phyloP scores from a whole-genome alignment of 176 grass and related monocot species.

The Cocos nucifera region DNA sequence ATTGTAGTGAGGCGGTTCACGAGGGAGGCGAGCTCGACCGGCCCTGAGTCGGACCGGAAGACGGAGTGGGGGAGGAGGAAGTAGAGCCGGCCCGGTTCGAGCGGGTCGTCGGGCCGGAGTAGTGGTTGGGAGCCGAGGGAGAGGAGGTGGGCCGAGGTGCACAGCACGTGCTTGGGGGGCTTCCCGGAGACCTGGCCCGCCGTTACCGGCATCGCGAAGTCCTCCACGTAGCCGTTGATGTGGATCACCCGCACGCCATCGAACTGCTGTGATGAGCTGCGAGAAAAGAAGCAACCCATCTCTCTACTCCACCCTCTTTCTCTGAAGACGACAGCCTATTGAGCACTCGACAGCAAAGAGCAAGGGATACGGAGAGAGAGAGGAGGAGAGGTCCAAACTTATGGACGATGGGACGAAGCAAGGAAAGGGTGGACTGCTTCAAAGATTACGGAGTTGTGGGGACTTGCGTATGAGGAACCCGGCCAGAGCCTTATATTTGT shows the following conservation, averaged over 20 bases:
- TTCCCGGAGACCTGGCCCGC: slow-evolving; percentile 36
- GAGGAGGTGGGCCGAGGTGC: slow-evolving; percentile 52
- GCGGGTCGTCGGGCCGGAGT: slow-evolving; percentile 50
- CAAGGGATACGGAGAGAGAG: too few species aligned
- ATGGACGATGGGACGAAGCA: too few species aligned
- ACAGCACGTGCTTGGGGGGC: slow-evolving; percentile 44
- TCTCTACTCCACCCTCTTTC: too few species aligned
- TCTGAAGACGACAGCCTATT: too few species aligned
- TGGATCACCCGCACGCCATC: slow-evolving; percentile 74
- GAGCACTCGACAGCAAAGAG: too few species aligned
- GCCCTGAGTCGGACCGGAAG: slow-evolving; percentile 65
- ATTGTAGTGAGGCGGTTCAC: slow-evolving; percentile 68
- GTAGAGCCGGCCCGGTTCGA: slow-evolving; percentile 69
- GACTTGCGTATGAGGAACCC: too few species aligned
- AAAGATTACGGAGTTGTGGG: too few species aligned
- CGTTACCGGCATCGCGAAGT: slow-evolving; percentile 56
- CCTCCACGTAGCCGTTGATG: slow-evolving; percentile 92
- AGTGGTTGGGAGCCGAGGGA: slow-evolving; percentile 41
- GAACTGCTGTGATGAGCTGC: slow-evolving; percentile 23
- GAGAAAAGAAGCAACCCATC: slow-evolving; percentile 55
- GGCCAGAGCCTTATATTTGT: too few species aligned
- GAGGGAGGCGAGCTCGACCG: slow-evolving; percentile 73
- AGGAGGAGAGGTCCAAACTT: too few species aligned
- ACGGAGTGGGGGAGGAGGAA: slow-evolving; percentile 69
- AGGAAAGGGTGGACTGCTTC: too few species aligned